Base-by-base conservation (phyloP, 2,329 filamentous ascomycete genomes). In the Fusarium sp. region DNA sequence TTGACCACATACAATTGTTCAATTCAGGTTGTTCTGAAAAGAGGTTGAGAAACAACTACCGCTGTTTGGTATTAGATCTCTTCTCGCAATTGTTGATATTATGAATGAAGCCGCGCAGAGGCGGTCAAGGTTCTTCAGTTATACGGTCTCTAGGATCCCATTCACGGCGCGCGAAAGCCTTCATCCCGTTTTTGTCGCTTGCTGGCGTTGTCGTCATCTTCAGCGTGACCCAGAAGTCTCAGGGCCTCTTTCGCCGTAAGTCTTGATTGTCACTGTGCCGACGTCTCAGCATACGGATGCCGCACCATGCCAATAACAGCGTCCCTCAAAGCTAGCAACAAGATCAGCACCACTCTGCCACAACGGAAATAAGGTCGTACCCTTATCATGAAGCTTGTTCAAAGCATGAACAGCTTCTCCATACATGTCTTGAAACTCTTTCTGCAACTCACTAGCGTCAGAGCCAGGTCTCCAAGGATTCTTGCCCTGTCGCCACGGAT, bases 331-430 rank as follows among this genome's bases (percentile, higher is more conserved):
- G 50, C 50, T 53, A 53, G 23, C 23, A n/a, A 28, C 0, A 35
- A 53, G 2, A 4, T 53, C 23, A 53, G 32, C 13, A n/a, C 9
- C 0, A 21, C 50, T 53, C 18, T 28, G 0, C 4, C 13, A 12
- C 0, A 16, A 37, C 3, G 4, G 0, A 28, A 15, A 0, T 28
- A 0, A 53, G 2, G 12, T 3, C 33, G 0, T 16, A 53, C 49
- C 33, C 32, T 53, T 2, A 0, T 53, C 13, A 2, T 28, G 12
- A 37, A 38, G 4, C 6, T 38, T 12, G 3, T n/a, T 9, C 1
- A 53, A 11, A 11, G 11, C 1, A 19, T 6, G 6, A 4, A 28
- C 1, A 1, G 50, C 23, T 16, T 53, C 50, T 16, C 33, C 18
- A 38, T 53, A 53, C 50, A 53, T 37, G 1, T 35, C 50, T 3